These are phyloP conservation scores for Trichoderma polysporum DNA, from an alignment of 2,329 filamentous ascomycete genomes.

Conservation along the genomic window DNA sequence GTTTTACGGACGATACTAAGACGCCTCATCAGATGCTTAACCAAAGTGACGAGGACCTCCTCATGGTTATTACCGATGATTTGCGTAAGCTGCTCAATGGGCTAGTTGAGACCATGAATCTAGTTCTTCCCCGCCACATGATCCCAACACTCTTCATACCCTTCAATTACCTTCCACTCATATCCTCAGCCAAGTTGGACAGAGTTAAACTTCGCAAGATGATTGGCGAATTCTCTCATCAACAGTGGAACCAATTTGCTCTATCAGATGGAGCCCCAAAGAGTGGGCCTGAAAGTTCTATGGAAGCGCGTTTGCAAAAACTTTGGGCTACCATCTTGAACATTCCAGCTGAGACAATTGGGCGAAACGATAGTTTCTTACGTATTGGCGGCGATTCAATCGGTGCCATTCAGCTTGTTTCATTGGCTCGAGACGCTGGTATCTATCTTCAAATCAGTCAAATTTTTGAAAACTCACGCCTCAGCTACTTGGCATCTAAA, in stretches of 20 bases:
- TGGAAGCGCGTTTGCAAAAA: slow-evolving; percentile 21
- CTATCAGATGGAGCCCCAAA: slow-evolving; percentile 27
- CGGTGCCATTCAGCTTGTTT: slow-evolving; percentile 3
- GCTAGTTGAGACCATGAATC: not conserved
- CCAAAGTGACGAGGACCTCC: not conserved
- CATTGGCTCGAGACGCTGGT: not conserved
- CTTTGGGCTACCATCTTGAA: not conserved
- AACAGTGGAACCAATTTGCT: slow-evolving; percentile 23
- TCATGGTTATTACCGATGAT: not conserved
- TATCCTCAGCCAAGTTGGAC: slow-evolving; percentile 18
- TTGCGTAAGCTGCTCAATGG: not conserved
- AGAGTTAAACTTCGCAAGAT: slow-evolving; percentile 6
- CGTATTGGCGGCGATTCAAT: slow-evolving; percentile 17
- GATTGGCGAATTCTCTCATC: not conserved
- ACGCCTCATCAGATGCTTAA: not conserved
- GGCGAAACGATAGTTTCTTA: slow-evolving; percentile 11
- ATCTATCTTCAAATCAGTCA: not conserved
- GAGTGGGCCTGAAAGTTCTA: slow-evolving; percentile 21
- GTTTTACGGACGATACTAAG: not conserved
- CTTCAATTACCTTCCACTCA: not conserved
- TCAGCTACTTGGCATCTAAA: not conserved
- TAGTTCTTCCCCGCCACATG: slow-evolving; percentile 3
- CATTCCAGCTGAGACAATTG: not conserved
- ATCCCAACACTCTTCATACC: slow-evolving; percentile 12
- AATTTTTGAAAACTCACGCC: slow-evolving; percentile 3